Percentiles rank a stretch among this genome's conserved stretches.
phyloP scores from a whole-genome alignment of 345 rosid genomes.

The Heritiera fomes region DNA sequence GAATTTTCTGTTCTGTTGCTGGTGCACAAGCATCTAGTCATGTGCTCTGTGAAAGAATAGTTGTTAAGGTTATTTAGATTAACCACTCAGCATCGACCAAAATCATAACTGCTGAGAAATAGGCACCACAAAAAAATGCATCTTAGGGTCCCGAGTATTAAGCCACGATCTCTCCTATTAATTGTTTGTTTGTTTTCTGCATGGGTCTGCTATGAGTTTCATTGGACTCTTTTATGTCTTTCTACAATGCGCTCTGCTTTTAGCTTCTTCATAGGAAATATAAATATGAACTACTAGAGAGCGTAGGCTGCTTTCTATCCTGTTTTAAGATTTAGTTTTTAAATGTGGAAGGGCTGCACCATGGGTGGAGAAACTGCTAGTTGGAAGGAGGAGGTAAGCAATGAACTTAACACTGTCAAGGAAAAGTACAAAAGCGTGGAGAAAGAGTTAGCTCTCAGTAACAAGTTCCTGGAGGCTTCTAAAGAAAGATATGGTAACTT shows the following conservation, averaged over 20 bases:
- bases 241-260: background rate
- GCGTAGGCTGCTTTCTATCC: constrained; percentile 23
- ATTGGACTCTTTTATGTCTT: background rate
- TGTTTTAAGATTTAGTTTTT: constrained; percentile 46
- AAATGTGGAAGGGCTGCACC: constrained; percentile 58
- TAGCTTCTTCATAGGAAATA: background rate
- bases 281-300: background rate
- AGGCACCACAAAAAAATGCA: background rate
- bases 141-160: background rate
- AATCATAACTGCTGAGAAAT: background rate
- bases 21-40: background rate
- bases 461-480: constrained; percentile 49
- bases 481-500: constrained; percentile 48
- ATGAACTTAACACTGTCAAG: constrained; percentile 52
- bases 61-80: background rate
- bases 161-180: background rate
- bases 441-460: constrained; percentile 46
- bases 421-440: constrained; percentile 48
- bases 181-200: background rate
- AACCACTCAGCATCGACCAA: background rate
- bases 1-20: background rate
- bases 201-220: background rate
- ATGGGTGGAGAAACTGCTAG: constrained; percentile 42
- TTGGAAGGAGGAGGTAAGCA: constrained; percentile 44
- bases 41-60: background rate